Percentiles rank a stretch among this genome's conserved stretches.
phyloP scores from a whole-genome alignment of 345 rosid species.

The Kandelia obovata region DNA sequence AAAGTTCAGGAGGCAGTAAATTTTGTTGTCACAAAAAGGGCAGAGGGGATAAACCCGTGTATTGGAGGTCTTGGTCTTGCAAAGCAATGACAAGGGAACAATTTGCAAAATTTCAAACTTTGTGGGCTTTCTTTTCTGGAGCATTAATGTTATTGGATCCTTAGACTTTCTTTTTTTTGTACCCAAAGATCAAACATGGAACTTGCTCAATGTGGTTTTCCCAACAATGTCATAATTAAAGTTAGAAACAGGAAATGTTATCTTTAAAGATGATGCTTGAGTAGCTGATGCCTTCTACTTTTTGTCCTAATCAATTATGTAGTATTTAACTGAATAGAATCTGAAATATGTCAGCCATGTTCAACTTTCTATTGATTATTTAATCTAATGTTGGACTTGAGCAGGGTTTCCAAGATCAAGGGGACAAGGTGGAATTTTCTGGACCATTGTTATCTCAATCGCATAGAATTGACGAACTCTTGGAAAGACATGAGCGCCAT shows the following conservation, averaged over 20 bases:
- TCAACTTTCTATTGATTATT: neutral
- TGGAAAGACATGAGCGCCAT: slow-evolving; percentile 71
- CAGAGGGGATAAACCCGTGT: neutral
- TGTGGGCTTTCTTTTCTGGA: neutral
- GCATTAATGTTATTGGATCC: neutral
- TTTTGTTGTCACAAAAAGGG: neutral
- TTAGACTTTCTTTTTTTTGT: neutral
- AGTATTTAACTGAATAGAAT: neutral
- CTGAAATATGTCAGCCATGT: neutral
- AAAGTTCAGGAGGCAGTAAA: neutral
- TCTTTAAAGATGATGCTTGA: neutral
- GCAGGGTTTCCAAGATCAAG: slow-evolving; percentile 63
- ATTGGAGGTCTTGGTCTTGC: no score
- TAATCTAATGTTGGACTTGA: slow-evolving; percentile 4
- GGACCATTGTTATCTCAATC: slow-evolving; percentile 82
- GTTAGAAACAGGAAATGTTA: neutral
- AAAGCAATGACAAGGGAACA: neutral
- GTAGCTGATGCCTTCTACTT: neutral
- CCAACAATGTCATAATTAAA: neutral
- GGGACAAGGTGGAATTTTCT: slow-evolving; percentile 78
- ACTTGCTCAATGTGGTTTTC: neutral
- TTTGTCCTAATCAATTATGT: neutral
- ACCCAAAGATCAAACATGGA: neutral
- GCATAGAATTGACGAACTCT: slow-evolving; percentile 65
- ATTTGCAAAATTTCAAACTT: neutral